Conservation (phyloP, 2,329 filamentous ascomycete species). For the Fusarium bactridioides region DNA sequence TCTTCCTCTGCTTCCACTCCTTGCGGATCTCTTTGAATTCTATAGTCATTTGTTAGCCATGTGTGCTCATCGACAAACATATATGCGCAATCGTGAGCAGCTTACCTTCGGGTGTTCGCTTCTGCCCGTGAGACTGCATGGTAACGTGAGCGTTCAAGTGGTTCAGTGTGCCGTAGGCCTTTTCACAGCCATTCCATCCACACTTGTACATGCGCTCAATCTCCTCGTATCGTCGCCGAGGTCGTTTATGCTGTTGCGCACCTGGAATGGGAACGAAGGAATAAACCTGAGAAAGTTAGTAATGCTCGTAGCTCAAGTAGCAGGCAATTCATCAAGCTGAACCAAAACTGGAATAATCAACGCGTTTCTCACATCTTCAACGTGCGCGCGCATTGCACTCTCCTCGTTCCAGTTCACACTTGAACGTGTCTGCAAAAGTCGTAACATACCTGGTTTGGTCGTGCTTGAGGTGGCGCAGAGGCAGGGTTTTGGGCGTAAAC, state of each 20-base stretch:
- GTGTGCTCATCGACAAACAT: background rate
- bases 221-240: slow-evolving; percentile 92
- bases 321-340: background rate
- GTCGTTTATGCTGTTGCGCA: slow-evolving; percentile 95
- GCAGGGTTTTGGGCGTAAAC: slow-evolving; percentile 65
- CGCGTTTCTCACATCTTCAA: background rate
- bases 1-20: slow-evolving; percentile 99
- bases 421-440: background rate
- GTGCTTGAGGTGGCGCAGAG: slow-evolving; percentile 58
- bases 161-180: slow-evolving; percentile 97
- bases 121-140: slow-evolving; percentile 96
- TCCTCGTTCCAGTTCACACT: slow-evolving; percentile 10
- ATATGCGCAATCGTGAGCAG: background rate
- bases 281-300: slow-evolving; percentile 73
- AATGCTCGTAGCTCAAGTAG: background rate
- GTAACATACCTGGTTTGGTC: slow-evolving; percentile 68
- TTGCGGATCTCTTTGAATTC: slow-evolving; percentile 99
- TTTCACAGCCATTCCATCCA: slow-evolving; percentile 97
- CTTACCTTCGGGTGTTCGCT: slow-evolving; percentile 97
- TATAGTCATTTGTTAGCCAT: slow-evolving; percentile 53
- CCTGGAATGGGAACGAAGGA: slow-evolving; percentile 98
- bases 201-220: slow-evolving; percentile 99
- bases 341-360: background rate
- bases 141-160: slow-evolving; percentile 98
- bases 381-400: background rate